Base-by-base conservation (phyloP, 345 rosid species). In the Tarenaya hassleriana region DNA sequence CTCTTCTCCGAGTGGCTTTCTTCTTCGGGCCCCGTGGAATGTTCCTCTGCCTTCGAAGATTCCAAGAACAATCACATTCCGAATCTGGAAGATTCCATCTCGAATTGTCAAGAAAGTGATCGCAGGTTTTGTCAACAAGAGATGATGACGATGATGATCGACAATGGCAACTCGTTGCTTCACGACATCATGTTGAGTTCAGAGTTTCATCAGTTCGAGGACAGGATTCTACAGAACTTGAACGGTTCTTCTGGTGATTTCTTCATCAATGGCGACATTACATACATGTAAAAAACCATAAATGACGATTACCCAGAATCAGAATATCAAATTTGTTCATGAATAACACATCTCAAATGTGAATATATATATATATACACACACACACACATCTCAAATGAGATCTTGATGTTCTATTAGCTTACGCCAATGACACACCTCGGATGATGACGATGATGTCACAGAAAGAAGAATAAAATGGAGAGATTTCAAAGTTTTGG, bases 1-100 rank as follows among this genome's bases (percentile, higher is more conserved):
- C 63, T 85, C 54, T 88, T 88, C 34, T 77, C 95, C 0, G 92
- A 80, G 63, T 85, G 95, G 95, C 83, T 88, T 29, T 59, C 72
- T n/a, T 66, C 68, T 40, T 69, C 80, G 34, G 33, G 68, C 47
- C 67, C 54, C 9, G 47, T 58, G 8, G 63, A 47, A 27, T 41
- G 34, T 55, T 54, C 71, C 17, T 34, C 61, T 27, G 21, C 27
- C 48, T 34, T 48, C 11, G 40, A 48, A 33, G 47, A 66, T 41
- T 34, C 71, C 34, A 63, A 47, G 33, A 41, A 58, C 15, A 39
- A 46, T 35, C 55, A 47, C 24, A 47, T 37, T 41, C 47, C 71
- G 50, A 68, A 60, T 56, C 55, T 68, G 43, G 61, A 32, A 13
- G 73, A 69, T 3, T 45, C 60, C 16, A 31, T 35, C 10, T 9